Evolutionary conservation across 306 rosid species (phyloP).

Genomic region (Biancaea sappan): DNA sequence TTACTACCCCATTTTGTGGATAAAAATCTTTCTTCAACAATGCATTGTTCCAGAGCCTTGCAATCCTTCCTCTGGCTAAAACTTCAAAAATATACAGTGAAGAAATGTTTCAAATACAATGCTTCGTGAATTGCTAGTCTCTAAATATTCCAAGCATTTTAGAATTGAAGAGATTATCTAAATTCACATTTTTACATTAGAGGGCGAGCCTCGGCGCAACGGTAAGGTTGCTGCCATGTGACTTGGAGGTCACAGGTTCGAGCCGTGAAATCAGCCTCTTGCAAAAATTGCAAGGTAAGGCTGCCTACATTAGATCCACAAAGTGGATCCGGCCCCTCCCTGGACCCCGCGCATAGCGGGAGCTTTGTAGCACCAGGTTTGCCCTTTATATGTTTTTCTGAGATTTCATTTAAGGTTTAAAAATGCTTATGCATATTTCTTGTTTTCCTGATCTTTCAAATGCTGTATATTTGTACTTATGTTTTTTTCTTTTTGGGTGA

Average conservation of each 20-base stretch:
- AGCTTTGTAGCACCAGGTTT: too few species aligned
- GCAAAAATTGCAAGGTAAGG: too few species aligned
- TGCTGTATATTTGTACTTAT: constrained; percentile 14
- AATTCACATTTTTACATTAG: not conserved
- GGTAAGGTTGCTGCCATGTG: too few species aligned
- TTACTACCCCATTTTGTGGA: not conserved
- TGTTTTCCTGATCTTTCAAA: constrained; percentile 4
- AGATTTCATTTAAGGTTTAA: not conserved
- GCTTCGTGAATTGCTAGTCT: not conserved
- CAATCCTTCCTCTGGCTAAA: not conserved
- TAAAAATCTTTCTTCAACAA: not conserved
- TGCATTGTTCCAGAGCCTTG: not conserved
- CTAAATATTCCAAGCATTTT: not conserved
- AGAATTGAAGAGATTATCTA: constrained; percentile 2
- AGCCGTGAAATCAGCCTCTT: too few species aligned
- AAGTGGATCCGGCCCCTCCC: too few species aligned
- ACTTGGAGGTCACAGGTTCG: too few species aligned
- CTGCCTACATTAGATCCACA: too few species aligned
- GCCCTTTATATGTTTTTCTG: not conserved
- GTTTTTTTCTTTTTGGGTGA: constrained; percentile 26
- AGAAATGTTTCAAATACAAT: not conserved
- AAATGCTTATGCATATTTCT: not conserved
- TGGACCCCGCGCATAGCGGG: too few species aligned
- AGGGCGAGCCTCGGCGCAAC: too few species aligned
- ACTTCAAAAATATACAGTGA: not conserved